Percentiles rank a stretch among this genome's conserved stretches.
These are phyloP conservation scores for Avena insularis DNA, from an alignment of 176 grass and related monocot genomes.

Conservation along the genomic window DNA sequence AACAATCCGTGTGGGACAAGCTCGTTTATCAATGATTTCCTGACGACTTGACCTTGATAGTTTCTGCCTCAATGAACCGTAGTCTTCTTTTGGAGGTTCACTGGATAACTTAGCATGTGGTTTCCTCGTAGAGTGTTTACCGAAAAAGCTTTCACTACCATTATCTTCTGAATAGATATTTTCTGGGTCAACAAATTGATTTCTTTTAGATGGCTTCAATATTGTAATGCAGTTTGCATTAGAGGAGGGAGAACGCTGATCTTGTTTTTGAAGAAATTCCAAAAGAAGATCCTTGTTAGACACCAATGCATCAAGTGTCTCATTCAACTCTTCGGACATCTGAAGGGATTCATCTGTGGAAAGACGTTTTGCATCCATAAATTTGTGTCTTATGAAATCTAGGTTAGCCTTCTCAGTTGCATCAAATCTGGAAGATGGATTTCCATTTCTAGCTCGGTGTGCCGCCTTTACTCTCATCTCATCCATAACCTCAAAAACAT, in stretches of 20 bases:
- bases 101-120: constrained; percentile 35
- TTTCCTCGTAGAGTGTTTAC: constrained; percentile 54
- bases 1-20: constrained; percentile 75
- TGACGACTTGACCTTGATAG: constrained; percentile 61
- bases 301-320: constrained; percentile 75
- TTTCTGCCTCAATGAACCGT: constrained; percentile 64
- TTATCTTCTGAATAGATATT: constrained; percentile 38
- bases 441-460: constrained; percentile 48
- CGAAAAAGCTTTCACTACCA: constrained; percentile 41
- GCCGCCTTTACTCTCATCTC: constrained; percentile 61
- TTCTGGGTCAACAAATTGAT: constrained; percentile 34
- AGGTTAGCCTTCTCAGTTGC: constrained; percentile 50
- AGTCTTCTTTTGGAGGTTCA: constrained; percentile 53
- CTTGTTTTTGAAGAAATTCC: constrained; percentile 74
- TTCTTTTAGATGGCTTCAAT: constrained; percentile 75
- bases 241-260: constrained; percentile 65
- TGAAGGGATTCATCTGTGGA: constrained; percentile 69
- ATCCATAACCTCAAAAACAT: constrained; percentile 95
- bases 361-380: constrained; percentile 78
- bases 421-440: constrained; percentile 44
- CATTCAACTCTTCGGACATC: constrained; percentile 77
- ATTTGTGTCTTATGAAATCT: constrained; percentile 80
- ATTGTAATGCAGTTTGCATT: constrained; percentile 78
- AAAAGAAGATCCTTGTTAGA: constrained; percentile 85
- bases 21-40: constrained; percentile 48